Evolutionary conservation across 225 moss, liverwort and hornwort species (phyloP).

Genomic region (Marchantia polymorpha): DNA sequence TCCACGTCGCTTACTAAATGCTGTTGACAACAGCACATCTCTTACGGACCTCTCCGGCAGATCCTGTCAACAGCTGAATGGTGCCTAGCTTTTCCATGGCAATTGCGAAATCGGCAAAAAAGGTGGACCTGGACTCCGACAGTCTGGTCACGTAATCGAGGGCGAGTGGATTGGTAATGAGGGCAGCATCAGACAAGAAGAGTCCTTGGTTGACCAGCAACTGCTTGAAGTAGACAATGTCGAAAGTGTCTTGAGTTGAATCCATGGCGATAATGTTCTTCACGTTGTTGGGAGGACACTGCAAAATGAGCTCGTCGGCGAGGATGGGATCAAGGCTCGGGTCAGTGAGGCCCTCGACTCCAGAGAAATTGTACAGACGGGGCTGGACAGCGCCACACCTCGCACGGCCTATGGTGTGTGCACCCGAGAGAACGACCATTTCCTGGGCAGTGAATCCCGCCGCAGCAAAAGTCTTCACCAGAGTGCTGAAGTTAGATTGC

Average conservation of each 20-base stretch:
- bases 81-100: constrained; percentile 9
- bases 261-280: background rate
- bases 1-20: background rate
- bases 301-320: background rate
- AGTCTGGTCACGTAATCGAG: background rate
- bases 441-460: background rate
- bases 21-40: constrained; percentile 1
- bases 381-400: constrained; percentile 3
- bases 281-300: constrained; percentile 2
- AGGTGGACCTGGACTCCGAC: background rate
- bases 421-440: constrained; percentile 4
- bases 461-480: background rate
- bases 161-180: background rate
- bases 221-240: constrained; percentile 13
- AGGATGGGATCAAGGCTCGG: background rate
- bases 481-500: background rate
- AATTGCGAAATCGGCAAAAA: background rate
- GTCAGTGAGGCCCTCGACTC: background rate
- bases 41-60: constrained; percentile 14
- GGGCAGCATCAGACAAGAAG: constrained; percentile 12
- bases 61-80: background rate
- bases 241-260: background rate
- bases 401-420: constrained; percentile 5
- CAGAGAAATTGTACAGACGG: too few species aligned
- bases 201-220: constrained; percentile 9